phyloP scores from a whole-genome alignment of 176 grass and related monocot genomes.

The Ampelocalamus luodianensis region DNA sequence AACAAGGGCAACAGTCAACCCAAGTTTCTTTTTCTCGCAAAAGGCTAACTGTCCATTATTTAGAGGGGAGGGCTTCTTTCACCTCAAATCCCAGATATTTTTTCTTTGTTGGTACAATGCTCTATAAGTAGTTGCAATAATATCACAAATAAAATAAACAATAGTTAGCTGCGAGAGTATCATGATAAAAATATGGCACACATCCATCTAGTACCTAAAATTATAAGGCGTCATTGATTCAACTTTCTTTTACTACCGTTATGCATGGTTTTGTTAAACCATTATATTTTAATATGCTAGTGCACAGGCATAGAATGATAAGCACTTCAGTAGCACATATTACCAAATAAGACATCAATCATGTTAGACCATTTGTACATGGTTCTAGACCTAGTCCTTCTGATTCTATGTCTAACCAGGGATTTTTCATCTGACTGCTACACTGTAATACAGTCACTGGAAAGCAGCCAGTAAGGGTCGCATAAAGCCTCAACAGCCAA shows the following conservation, averaged over 20 bases:
- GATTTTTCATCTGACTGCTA: constrained; percentile 25
- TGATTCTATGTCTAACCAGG: constrained; percentile 27
- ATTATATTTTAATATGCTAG: constrained; percentile 8
- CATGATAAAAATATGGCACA: background rate
- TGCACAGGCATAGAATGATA: constrained; percentile 4
- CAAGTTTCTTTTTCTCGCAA: background rate
- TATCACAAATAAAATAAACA: constrained; percentile 4
- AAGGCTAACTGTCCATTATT: background rate
- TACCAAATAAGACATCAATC: constrained; percentile 5
- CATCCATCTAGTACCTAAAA: constrained; percentile 8
- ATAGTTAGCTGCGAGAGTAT: background rate
- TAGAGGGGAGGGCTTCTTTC: background rate
- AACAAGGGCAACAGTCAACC: background rate
- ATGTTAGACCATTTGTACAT: constrained; percentile 5
- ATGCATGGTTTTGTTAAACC: background rate
- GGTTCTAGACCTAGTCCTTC: background rate
- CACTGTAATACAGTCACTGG: background rate
- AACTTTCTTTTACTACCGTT: background rate
- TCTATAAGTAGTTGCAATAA: background rate
- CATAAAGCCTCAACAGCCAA: background rate
- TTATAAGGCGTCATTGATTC: constrained; percentile 1
- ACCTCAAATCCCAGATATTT: constrained; percentile 7
- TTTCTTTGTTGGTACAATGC: background rate
- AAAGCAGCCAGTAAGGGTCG: background rate
- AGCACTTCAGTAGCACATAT: background rate